Conservation (phyloP, 371 early-diverging fungal species). For the Lichtheimia ornata region DNA sequence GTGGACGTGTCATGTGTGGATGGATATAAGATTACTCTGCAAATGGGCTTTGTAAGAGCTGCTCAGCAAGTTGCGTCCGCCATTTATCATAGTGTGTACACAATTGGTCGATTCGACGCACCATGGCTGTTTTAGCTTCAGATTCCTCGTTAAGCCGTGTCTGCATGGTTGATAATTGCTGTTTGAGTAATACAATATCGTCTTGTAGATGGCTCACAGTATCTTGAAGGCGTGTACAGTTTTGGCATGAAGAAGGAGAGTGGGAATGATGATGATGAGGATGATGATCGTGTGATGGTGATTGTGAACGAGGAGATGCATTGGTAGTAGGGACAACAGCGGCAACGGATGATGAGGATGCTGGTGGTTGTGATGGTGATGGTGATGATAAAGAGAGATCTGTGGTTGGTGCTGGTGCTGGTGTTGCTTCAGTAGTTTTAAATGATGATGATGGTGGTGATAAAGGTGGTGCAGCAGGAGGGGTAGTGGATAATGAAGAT, state of each 20-base stretch:
- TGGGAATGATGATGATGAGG: not conserved
- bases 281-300: not conserved
- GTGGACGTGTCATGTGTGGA: no score
- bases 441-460: not conserved
- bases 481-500: no score
- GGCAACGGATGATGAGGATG: not conserved
- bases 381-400: not conserved
- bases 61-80: conserved; percentile 10
- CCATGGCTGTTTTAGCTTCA: conserved; percentile 13
- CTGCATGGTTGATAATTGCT: conserved; percentile 20
- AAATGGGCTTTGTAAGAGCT: conserved; percentile 10
- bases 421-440: no score
- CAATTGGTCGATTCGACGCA: conserved; percentile 7
- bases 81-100: conserved; percentile 18
- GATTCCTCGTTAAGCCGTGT: conserved; percentile 19
- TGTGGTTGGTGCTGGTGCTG: no score
- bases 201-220: conserved; percentile 19
- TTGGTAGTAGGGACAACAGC: not conserved
- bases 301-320: not conserved
- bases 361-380: not conserved
- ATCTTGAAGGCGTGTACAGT: conserved; percentile 17
- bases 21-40: not conserved
- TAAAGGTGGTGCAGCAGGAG: not conserved
- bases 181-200: conserved; percentile 17
- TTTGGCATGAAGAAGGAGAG: conserved; percentile 19